Base-by-base conservation (phyloP, 345 rosid genomes). In the Citrus sp. region DNA sequence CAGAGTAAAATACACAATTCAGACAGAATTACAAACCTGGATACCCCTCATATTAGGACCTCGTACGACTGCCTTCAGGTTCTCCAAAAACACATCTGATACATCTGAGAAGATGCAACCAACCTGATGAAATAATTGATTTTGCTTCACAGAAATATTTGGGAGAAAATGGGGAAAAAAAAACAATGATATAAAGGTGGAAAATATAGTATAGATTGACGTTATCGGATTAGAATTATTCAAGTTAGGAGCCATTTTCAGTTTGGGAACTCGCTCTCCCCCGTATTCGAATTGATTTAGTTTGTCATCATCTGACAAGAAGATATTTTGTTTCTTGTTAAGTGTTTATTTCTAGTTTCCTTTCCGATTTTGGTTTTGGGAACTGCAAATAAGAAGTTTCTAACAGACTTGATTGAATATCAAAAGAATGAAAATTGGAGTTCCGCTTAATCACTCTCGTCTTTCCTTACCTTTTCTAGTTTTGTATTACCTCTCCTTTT, bases 41-140 rank as follows among this genome's bases (percentile, higher is more conserved):
- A 80, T 80, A 76, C 69, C 82, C 30, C 56, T 85, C 79, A 42
- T 70, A 6, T 65, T 76, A 76, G 83, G 74, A 75, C 77, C 81
- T 82, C 58, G 69, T 51, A 89, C 81, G 75, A 73, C 79, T 73
- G 82, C 81, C 83, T 83, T 88, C 83, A 90, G 74, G n/a, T 80
- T 85, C 80, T 89, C 84, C 46, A 80, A 80, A 76, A 90, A 85
- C 77, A 74, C 82, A 83, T 86, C 93, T 24, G 85, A 85, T 74
- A 83, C 77, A 82, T 88, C 91, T 38, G 85, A 73, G 80, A 84
- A 82, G 78, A 89, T 80, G 87, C 92, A 86, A 27, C 94, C 94
- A 40, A 90, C 92, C 97, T 92, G 82, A 71, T 21, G 72, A 82
- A 82, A 66, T 22, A 70, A 70, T 32, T 70, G 60, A 40, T 51